A percentile compares a stretch with the other conserved stretches of the same genome.
Conservation (phyloP, 305 asterid genomes). For the Lippia alba region DNA sequence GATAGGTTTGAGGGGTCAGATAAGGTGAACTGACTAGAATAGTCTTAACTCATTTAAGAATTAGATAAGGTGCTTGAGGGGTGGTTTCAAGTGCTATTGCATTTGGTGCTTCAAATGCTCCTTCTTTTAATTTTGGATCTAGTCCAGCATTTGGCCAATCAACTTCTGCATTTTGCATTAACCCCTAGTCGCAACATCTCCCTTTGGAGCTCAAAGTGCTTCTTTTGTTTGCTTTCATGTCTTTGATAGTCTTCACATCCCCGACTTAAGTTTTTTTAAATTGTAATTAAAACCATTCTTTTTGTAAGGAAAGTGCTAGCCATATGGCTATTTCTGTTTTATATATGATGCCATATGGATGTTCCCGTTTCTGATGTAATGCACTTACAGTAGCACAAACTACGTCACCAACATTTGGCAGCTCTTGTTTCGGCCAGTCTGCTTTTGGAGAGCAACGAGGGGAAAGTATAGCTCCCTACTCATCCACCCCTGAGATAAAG, state of each 20-base stretch:
- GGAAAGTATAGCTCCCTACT: slow-evolving; percentile 78
- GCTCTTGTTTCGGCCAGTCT: slow-evolving; percentile 71
- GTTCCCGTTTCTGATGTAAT: slow-evolving; percentile 27
- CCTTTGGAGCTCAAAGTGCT: slow-evolving; percentile 74
- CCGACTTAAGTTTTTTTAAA: slow-evolving; percentile 23
- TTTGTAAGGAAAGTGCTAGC: too few species aligned
- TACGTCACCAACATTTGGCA: slow-evolving; percentile 75
- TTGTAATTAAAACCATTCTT: slow-evolving; percentile 5
- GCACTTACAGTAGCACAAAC: slow-evolving; percentile 70
- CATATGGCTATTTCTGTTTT: too few species aligned
- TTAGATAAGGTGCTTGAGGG: too few species aligned
- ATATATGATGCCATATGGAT: slow-evolving; percentile 16
- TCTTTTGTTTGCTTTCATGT: slow-evolving; percentile 59
- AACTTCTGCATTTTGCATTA: slow-evolving; percentile 72
- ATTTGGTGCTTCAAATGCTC: slow-evolving; percentile 62
- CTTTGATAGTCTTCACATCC: slow-evolving; percentile 30
- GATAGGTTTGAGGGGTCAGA: too few species aligned
- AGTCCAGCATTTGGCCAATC: slow-evolving; percentile 77
- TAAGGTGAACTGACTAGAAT: too few species aligned
- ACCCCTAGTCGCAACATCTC: slow-evolving; percentile 72
- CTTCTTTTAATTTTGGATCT: slow-evolving; percentile 69
- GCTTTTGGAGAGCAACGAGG: slow-evolving; percentile 76
- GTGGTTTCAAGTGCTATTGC: slow-evolving; percentile 48
- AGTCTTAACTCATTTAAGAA: too few species aligned
- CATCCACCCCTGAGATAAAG: slow-evolving; percentile 78